These are phyloP conservation scores for Podospora conica DNA, from an alignment of 495 filamentous ascomycete genomes.

Conservation along the genomic window DNA sequence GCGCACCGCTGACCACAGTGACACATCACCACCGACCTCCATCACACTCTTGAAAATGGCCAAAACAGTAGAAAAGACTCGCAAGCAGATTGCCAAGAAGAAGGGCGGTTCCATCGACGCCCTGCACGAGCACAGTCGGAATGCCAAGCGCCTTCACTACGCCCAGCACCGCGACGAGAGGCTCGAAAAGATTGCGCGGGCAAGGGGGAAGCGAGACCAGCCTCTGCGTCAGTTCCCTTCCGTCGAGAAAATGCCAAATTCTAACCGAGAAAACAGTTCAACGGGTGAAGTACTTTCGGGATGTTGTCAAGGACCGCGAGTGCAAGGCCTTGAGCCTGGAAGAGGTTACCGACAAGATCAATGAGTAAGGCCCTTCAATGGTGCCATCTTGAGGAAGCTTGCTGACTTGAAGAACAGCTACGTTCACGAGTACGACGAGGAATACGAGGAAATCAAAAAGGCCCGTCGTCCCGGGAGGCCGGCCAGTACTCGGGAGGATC, in stretches of 20 bases:
- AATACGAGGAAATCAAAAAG: slow-evolving; percentile 65
- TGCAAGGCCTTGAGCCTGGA: slow-evolving; percentile 49
- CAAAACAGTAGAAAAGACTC: slow-evolving; percentile 66
- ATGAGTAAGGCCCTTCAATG: slow-evolving; percentile 41
- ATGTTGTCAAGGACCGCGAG: slow-evolving; percentile 48
- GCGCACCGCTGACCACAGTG: not conserved
- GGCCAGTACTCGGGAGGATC: slow-evolving; percentile 66
- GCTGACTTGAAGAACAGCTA: slow-evolving; percentile 44
- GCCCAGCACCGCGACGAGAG: slow-evolving; percentile 72
- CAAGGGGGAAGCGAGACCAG: slow-evolving; percentile 59
- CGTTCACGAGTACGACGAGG: slow-evolving; percentile 71
- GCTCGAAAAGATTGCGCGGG: slow-evolving; percentile 56
- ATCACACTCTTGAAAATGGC: slow-evolving; percentile 52
- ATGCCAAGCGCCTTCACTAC: slow-evolving; percentile 65
- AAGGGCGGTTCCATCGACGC: slow-evolving; percentile 55
- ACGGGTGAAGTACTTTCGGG: slow-evolving; percentile 65
- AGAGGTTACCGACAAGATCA: slow-evolving; percentile 56
- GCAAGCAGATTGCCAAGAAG: slow-evolving; percentile 78
- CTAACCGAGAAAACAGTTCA: slow-evolving; percentile 47
- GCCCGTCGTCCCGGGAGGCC: slow-evolving; percentile 77
- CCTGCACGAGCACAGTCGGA: slow-evolving; percentile 78
- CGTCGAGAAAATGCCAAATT: not conserved
- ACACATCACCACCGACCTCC: not conserved
- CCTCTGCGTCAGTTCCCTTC: slow-evolving; percentile 51
- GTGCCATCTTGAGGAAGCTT: not conserved